Percentiles rank a stretch among this genome's conserved stretches.
phyloP scores from a whole-genome alignment of 2,329 filamentous ascomycete species.

The Coniochaeta ligniaria region DNA sequence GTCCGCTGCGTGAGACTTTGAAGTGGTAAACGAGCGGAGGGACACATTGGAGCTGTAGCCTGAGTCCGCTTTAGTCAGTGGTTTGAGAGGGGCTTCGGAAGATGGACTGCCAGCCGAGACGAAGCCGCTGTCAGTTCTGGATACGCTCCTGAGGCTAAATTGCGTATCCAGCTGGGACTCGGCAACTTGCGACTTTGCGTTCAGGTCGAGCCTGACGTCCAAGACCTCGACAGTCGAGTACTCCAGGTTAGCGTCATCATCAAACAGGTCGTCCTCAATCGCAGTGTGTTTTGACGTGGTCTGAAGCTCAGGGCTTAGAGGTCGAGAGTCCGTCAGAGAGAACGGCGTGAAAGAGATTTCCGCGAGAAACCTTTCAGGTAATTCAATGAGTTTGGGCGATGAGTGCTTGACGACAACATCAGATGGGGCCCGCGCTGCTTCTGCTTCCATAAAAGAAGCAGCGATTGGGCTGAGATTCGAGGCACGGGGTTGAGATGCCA shows the following conservation, averaged over 20 bases:
- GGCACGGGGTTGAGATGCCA: conserved; percentile 1
- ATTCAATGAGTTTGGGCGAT: conserved; percentile 3
- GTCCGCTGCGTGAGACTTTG: conserved; percentile 20
- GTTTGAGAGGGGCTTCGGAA: conserved; percentile 31
- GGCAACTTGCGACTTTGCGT: conserved; percentile 29
- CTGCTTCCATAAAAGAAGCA: conserved; percentile 1
- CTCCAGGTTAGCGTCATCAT: conserved; percentile 26
- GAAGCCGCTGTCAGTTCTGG: conserved; percentile 42
- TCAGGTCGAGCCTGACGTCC: conserved; percentile 33
- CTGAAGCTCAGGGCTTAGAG: conserved; percentile 26
- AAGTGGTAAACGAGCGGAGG: conserved; percentile 40
- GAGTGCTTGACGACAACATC: neutral
- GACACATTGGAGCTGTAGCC: conserved; percentile 56
- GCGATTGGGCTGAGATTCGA: conserved; percentile 4
- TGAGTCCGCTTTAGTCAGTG: conserved; percentile 51
- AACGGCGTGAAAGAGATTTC: conserved; percentile 25
- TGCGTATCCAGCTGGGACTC: conserved; percentile 10
- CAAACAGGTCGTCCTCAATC: conserved; percentile 40
- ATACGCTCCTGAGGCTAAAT: conserved; percentile 16
- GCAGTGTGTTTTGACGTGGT: conserved; percentile 41
- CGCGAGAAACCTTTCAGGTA: conserved; percentile 13
- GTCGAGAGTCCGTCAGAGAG: conserved; percentile 22
- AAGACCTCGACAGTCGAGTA: conserved; percentile 27
- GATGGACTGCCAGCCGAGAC: conserved; percentile 31
- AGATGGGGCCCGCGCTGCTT: neutral